Conservation (phyloP, 2,329 filamentous ascomycete species). For the Hymenoscyphus occultus region DNA sequence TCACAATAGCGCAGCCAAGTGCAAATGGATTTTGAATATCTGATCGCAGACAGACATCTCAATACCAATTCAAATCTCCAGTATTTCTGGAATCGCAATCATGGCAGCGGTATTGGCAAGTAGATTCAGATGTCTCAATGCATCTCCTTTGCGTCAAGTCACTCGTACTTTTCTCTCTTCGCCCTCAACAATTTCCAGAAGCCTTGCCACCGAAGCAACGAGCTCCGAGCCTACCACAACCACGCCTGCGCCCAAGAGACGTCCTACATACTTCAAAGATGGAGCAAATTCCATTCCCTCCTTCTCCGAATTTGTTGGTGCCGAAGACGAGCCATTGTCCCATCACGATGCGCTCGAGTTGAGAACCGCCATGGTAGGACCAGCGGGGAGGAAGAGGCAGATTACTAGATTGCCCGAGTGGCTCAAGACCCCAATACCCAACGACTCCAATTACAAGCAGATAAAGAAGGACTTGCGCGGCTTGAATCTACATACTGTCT, state of each 20-base stretch:
- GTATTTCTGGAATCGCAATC: neutral
- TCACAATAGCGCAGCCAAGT: neutral
- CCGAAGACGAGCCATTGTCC: conserved; percentile 44
- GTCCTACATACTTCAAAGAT: conserved; percentile 39
- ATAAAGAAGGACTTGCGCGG: conserved; percentile 93
- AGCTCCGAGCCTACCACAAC: conserved; percentile 20
- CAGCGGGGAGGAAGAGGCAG: conserved; percentile 58
- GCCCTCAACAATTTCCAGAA: conserved; percentile 24
- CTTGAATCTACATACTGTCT: conserved; percentile 88
- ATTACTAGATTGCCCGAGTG: conserved; percentile 80
- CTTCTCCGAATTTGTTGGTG: conserved; percentile 55
- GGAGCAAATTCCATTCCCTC: conserved; percentile 46
- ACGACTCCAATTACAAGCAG: conserved; percentile 80
- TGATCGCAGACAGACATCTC: neutral
- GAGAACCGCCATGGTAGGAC: conserved; percentile 61
- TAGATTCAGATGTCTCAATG: conserved; percentile 33
- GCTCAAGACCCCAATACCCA: conserved; percentile 94
- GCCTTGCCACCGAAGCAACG: conserved; percentile 31
- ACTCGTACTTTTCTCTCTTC: conserved; percentile 24
- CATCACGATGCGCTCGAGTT: conserved; percentile 56
- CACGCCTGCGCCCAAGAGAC: conserved; percentile 25
- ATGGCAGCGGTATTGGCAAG: conserved; percentile 32
- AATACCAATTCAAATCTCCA: neutral
- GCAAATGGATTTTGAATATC: neutral
- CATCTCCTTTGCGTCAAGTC: conserved; percentile 29